Percentiles rank a stretch among this genome's conserved stretches.
Evolutionary conservation across 495 filamentous ascomycete genomes (phyloP).

Genomic region (Opeltia flavorubescens): DNA sequence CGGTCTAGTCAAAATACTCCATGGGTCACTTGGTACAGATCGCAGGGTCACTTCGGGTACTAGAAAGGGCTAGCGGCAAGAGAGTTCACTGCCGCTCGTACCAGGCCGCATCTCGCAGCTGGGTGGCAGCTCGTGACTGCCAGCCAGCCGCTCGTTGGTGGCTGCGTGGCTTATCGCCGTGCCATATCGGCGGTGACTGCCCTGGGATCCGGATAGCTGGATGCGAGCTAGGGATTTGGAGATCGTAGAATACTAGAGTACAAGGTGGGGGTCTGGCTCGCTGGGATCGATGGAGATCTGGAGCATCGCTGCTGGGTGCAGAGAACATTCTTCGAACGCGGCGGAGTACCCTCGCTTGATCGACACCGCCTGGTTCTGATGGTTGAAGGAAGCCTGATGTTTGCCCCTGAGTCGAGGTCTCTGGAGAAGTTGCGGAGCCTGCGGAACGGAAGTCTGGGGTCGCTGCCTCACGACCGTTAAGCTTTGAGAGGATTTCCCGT

Average conservation of each 20-base stretch:
- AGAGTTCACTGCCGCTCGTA: neutral
- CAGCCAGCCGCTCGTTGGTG: slow-evolving; percentile 2
- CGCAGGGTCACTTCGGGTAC: neutral
- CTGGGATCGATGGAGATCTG: neutral
- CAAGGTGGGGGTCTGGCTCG: neutral
- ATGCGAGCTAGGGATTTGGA: neutral
- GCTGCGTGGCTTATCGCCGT: slow-evolving; percentile 2
- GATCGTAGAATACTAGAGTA: neutral
- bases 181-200: slow-evolving; percentile 2
- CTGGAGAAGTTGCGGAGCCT: neutral
- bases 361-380: neutral
- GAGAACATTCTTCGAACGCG: neutral
- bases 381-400: no score
- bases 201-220: neutral
- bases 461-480: neutral
- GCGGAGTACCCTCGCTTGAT: neutral
- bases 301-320: neutral
- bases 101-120: neutral
- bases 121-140: neutral
- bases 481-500: neutral
- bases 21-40: no score
- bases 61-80: neutral
- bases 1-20: no score
- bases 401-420: neutral
- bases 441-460: neutral